Evolutionary conservation across 495 filamentous ascomycete species (phyloP).

Genomic region (Hypoxylon fragiforme): DNA sequence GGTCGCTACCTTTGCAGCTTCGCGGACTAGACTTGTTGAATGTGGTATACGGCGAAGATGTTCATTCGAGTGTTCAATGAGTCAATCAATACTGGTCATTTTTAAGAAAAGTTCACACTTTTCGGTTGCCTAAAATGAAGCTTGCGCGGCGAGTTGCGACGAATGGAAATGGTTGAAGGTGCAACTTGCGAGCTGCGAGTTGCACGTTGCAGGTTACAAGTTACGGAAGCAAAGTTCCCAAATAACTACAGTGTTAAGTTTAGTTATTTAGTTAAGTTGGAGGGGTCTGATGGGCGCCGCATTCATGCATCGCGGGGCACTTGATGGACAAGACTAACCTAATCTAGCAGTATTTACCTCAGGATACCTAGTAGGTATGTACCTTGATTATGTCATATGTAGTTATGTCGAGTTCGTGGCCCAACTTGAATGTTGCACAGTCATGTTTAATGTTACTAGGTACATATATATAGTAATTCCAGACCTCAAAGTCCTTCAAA

Average conservation of each 20-base stretch:
- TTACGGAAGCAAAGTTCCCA: too few relatives aligned
- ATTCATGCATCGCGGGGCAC: neutral
- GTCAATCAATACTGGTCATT: slow-evolving; percentile 1
- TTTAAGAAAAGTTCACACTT: neutral
- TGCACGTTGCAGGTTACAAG: too few relatives aligned
- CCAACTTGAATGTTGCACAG: too few relatives aligned
- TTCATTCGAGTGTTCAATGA: slow-evolving; percentile 12
- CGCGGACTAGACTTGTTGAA: slow-evolving; percentile 4
- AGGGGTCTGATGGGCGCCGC: too few relatives aligned
- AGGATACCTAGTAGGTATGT: neutral
- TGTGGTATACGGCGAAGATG: neutral
- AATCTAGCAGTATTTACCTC: neutral
- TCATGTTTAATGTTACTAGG: too few relatives aligned
- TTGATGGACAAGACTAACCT: neutral
- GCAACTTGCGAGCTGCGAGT: neutral
- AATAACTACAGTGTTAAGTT: neutral
- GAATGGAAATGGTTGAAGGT: neutral
- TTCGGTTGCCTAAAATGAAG: slow-evolving; percentile 20
- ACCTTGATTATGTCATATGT: neutral
- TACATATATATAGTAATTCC: too few relatives aligned
- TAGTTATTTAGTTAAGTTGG: too few relatives aligned
- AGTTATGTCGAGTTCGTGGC: too few relatives aligned
- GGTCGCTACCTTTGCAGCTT: neutral
- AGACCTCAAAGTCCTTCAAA: too few relatives aligned
- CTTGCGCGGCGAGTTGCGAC: slow-evolving; percentile 17